Base-by-base conservation (phyloP, 305 asterid genomes). In the Euphrasia arctica region DNA sequence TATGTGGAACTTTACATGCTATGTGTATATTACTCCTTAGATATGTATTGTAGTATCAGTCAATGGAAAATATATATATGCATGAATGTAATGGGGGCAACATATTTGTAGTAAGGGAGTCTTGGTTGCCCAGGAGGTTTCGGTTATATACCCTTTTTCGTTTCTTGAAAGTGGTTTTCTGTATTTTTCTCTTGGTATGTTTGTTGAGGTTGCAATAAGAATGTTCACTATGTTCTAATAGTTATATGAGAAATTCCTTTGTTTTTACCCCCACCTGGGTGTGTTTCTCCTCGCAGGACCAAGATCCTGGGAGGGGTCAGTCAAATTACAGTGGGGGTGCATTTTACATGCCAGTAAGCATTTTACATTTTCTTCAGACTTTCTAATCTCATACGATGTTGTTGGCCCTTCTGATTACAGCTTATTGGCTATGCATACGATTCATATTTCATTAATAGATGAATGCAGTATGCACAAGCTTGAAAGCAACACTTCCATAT, bases 341-440 rank as follows among this genome's bases (percentile, higher is more conserved):
- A 66, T 90, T 90, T 82, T 87, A 77, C 82, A 85, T 81, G 90
- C 63, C 84, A 64, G 97, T 90, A 78, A 80, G 80, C 65, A 66
- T 64, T 27, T 66, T 71, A 39, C 45, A 25, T 61, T 41, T 54
- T 27, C 52, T 58, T 58, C 39, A 27, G 68, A 64, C 55, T 65
- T 68, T 55, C 57, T 72, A 28, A 54, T 29, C 51, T 57, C 64
- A 48, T 63, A 54, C 60, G 22, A 18, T 18, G 22, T 18, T 18
- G 22, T 51, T 41, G 42, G 52, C 58, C 63, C 39, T 42, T 42
- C 54, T 49, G 57, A n/a, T 39, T 54, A 32, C 70, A 9, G 64
- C 65, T 41, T 56, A 47, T 58, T 67, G 68, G 27, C 67, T 59
- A 47, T 39, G 62, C 64, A 63, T 56, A 45, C 57, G 47, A 29